Conservation (phyloP, 164 flowering plant genomes). For the Tetrastigma voinierianum region DNA sequence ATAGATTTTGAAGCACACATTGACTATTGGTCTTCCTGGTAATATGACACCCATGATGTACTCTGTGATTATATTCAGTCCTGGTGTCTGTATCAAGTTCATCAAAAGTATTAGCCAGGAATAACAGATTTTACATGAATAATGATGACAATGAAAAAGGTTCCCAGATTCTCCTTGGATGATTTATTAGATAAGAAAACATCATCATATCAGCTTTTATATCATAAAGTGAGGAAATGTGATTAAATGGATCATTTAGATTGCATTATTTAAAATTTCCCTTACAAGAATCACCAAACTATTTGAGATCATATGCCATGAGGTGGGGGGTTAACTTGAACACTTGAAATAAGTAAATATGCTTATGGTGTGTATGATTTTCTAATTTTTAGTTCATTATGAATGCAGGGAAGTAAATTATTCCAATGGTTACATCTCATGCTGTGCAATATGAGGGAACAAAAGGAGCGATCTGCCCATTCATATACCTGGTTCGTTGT, state of each 20-base stretch:
- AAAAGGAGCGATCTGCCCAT: background rate
- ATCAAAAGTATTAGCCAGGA: background rate
- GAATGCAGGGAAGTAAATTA: background rate
- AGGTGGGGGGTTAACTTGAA: no score
- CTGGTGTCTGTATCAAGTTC: slow-evolving; percentile 51
- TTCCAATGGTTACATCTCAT: background rate
- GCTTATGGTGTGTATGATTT: no score
- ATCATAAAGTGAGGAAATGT: background rate
- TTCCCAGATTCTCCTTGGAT: background rate
- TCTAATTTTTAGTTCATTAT: background rate
- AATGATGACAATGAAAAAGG: background rate
- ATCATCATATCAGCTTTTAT: background rate
- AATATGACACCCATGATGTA: slow-evolving; percentile 56
- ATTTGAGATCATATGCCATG: no score
- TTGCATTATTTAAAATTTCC: no score
- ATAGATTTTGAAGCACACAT: slow-evolving; percentile 61
- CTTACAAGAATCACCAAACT: no score
- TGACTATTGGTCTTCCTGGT: slow-evolving; percentile 67
- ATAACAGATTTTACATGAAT: background rate
- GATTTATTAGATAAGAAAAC: background rate
- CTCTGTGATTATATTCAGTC: slow-evolving; percentile 65
- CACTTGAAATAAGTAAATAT: no score
- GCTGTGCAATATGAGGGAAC: background rate
- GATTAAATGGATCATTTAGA: no score
- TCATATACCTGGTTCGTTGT: slow-evolving; percentile 50